phyloP scores from a whole-genome alignment of 257 asterid genomes.

The Verbena officinalis region DNA sequence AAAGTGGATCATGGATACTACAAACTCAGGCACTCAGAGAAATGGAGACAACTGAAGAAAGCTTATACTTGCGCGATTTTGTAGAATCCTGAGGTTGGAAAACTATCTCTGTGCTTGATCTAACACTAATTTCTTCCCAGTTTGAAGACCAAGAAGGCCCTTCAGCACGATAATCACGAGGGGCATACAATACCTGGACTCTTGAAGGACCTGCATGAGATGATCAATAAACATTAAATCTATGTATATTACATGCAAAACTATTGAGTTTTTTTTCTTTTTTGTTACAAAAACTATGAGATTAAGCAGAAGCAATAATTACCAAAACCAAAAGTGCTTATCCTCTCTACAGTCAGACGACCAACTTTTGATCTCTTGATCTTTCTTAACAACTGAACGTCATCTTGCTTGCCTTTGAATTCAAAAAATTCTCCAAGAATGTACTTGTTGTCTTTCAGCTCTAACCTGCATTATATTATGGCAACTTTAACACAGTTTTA shows the following conservation, averaged over 20 bases:
- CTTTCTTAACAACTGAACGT: conserved; percentile 56
- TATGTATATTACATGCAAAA: too few species aligned
- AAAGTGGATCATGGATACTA: background rate
- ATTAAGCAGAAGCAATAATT: conserved; percentile 15
- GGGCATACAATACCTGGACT: conserved; percentile 51
- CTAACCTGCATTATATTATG: conserved; percentile 60
- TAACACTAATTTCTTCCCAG: conserved; percentile 55
- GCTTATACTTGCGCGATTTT: conserved; percentile 56
- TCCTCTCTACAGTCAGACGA: conserved; percentile 53
- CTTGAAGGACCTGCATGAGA: conserved; percentile 52
- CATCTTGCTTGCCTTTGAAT: conserved; percentile 76
- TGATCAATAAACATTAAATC: background rate
- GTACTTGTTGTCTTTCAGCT: conserved; percentile 61
- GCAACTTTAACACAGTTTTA: background rate
- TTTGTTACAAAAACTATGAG: conserved; percentile 9
- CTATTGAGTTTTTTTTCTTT: too few species aligned
- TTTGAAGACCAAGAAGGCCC: conserved; percentile 59
- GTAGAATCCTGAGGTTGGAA: conserved; percentile 57
- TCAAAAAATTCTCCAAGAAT: conserved; percentile 77
- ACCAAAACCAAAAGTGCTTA: conserved; percentile 80
- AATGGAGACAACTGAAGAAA: conserved; percentile 65
- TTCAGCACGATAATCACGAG: conserved; percentile 67
- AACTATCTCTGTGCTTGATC: conserved; percentile 70
- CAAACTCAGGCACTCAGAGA: conserved; percentile 62
- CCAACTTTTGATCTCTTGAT: conserved; percentile 86